A percentile compares a stretch with the other conserved stretches of the same genome.
Evolutionary conservation across 306 rosid genomes (phyloP).

Genomic region (Begonia loranthoides): DNA sequence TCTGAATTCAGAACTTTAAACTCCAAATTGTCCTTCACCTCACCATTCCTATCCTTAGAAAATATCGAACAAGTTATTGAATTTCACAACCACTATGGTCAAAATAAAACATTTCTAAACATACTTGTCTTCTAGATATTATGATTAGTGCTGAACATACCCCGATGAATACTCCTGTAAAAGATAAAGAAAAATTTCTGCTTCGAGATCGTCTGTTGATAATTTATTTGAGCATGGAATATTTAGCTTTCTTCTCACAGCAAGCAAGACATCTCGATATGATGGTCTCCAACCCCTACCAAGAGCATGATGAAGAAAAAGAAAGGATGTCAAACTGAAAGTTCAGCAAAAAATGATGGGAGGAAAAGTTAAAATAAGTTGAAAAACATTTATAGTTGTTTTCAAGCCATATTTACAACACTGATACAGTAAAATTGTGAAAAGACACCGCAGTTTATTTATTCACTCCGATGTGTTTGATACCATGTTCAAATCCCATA

Average conservation of each 20-base stretch:
- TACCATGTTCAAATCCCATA: no score
- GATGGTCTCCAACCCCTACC: constrained; percentile 96
- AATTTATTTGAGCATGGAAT: constrained; percentile 66
- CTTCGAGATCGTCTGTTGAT: constrained; percentile 78
- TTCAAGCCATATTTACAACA: no score
- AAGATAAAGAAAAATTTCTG: constrained; percentile 83
- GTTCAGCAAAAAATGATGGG: background rate
- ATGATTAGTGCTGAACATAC: constrained; percentile 17
- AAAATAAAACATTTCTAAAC: no score
- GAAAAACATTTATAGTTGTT: no score
- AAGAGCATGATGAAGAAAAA: constrained; percentile 11
- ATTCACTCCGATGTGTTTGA: no score
- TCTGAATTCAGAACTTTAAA: background rate
- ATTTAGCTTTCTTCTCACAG: constrained; percentile 47
- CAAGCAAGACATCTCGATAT: constrained; percentile 77
- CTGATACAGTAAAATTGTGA: background rate
- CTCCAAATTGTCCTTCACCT: background rate
- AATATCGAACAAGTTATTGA: background rate
- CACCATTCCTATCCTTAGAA: background rate
- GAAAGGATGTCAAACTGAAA: constrained; percentile 6
- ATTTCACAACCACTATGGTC: background rate
- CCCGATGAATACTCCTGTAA: constrained; percentile 35
- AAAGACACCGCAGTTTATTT: no score
- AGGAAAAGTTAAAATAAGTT: background rate
- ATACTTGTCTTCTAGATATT: no score